Base-by-base conservation (phyloP, 2,329 filamentous ascomycete species). In the Claviceps quebecensis region DNA sequence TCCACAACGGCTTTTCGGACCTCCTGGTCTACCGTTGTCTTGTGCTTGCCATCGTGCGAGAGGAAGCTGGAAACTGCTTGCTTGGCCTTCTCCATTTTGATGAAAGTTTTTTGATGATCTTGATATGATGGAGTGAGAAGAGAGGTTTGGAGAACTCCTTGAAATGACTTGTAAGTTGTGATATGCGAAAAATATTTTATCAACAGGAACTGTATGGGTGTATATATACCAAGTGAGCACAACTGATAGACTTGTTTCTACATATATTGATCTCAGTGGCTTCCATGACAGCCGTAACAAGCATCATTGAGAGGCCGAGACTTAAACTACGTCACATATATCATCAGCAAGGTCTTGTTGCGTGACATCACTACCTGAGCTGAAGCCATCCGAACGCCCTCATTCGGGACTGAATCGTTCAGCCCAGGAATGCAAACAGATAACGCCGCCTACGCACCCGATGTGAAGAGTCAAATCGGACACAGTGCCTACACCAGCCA, bases 1-100 rank as follows among this genome's bases (percentile, higher is more conserved):
- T 83, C 72, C 5, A 73, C 72, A 2, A 86, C 74, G 13, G 77
- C 75, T 0, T 77, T 75, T 41, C 77, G 74, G 43, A 84, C 74
- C 8, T 73, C 74, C 65, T 86, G 80, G 55, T 86, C 77, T 4
- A 87, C 80, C 14, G 77, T 82, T n/a, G 83, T 87, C 60, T 83
- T 78, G 58, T 85, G 75, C 56, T 85, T 77, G 52, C 81, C 81
- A 52, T 78, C 70, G 58, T 75, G 74, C 62, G 66, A 70, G 58
- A 83, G 73, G 69, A 86, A 82, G 61, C 75, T 74, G 46, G 69
- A 68, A 59, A 86, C 74, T 54, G 76, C 77, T 60, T 73, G 70
- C 71, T 81, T 84, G 40, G 81, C 80, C 62, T 78, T 79, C 16
- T 85, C 74, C 81, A 85, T 83, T 58, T 4, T 43, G 38, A 41